phyloP scores from a whole-genome alignment of 2,329 filamentous ascomycete genomes.

The Sphaerulina populicola region DNA sequence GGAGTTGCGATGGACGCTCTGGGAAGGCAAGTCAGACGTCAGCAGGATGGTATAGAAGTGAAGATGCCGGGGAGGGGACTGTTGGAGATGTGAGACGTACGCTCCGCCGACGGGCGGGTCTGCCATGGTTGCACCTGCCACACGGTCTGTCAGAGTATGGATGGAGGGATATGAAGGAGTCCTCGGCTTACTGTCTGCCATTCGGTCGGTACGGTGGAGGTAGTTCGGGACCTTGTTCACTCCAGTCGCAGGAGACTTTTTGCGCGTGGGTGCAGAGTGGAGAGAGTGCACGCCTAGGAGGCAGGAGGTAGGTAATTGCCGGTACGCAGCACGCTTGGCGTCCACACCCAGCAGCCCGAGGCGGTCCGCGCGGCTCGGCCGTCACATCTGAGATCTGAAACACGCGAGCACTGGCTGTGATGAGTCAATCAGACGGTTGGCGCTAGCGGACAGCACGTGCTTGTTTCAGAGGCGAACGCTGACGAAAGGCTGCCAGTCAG shows the following conservation, averaged over 20 bases:
- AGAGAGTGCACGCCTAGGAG: not conserved
- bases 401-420: not conserved
- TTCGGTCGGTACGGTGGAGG: no score
- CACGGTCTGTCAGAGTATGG: not conserved
- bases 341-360: no score
- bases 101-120: slow-evolving; percentile 11
- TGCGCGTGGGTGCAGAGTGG: not conserved
- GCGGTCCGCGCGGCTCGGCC: no score
- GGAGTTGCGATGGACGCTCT: slow-evolving; percentile 51
- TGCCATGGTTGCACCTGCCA: slow-evolving; percentile 7
- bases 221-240: no score
- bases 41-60: no score
- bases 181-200: slow-evolving; percentile 11
- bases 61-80: not conserved
- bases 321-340: not conserved
- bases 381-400: not conserved
- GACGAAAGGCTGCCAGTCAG: not conserved
- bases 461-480: not conserved
- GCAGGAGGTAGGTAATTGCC: no score
- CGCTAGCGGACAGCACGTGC: not conserved
- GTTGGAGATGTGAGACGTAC: slow-evolving; percentile 15
- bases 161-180: not conserved
- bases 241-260: no score
- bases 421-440: not conserved
- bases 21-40: not conserved